Evolutionary conservation across 306 rosid genomes (phyloP).

Genomic region (Sophora flavescens): DNA sequence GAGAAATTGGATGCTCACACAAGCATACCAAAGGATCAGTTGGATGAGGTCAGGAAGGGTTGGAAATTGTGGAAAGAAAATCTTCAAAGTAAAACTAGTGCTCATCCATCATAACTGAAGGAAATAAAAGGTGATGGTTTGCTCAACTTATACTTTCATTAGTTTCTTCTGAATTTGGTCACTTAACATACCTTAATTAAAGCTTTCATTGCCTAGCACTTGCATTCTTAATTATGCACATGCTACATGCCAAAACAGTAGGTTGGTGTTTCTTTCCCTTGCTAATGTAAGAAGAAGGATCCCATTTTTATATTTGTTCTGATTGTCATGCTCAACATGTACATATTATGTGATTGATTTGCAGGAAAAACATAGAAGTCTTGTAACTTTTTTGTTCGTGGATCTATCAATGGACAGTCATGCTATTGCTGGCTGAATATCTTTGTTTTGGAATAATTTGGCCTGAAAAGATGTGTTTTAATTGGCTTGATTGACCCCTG

Average conservation of each 20-base stretch:
- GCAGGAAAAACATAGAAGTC: background rate
- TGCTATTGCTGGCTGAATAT: background rate
- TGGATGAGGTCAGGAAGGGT: conserved; percentile 73
- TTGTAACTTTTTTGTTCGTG: background rate
- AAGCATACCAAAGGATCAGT: conserved; percentile 67
- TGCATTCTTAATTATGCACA: background rate
- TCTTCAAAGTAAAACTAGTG: conserved; percentile 28
- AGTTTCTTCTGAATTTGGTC: conserved; percentile 32
- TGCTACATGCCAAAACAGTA: conserved; percentile 15
- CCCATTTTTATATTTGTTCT: background rate
- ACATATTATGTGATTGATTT: background rate
- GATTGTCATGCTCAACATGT: background rate
- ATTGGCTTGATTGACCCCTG: background rate
- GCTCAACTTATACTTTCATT: conserved; percentile 1
- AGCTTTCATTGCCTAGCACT: conserved; percentile 31
- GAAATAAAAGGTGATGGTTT: conserved; percentile 41
- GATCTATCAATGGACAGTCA: conserved; percentile 28
- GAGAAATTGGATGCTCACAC: conserved; percentile 76
- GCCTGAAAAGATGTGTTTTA: background rate
- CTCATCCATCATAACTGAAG: conserved; percentile 41
- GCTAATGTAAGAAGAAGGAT: background rate
- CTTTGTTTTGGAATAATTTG: background rate
- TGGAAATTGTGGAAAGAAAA: conserved; percentile 72
- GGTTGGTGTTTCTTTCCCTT: background rate
- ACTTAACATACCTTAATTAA: background rate